Percentiles rank a stretch among this genome's conserved stretches.
These are phyloP conservation scores for Epichloe baconii DNA, from an alignment of 2,329 filamentous ascomycete species.

Conservation along the genomic window DNA sequence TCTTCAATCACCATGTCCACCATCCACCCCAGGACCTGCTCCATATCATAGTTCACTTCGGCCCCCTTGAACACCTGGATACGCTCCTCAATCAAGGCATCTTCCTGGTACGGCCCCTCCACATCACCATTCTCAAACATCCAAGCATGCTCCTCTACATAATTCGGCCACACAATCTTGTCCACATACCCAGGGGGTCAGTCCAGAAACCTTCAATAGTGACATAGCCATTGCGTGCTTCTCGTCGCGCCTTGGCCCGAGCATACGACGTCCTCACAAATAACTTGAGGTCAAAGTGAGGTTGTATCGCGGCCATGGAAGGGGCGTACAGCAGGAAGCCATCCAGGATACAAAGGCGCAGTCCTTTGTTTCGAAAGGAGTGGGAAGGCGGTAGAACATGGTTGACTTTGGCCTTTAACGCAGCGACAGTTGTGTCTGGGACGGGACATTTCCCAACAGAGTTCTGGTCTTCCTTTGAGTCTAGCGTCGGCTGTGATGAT, in stretches of 20 bases:
- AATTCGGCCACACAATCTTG: constrained; percentile 91
- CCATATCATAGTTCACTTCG: constrained; percentile 43
- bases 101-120: constrained; percentile 38
- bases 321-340: constrained; percentile 74
- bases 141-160: constrained; percentile 68
- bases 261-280: constrained; percentile 61
- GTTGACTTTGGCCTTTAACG: constrained; percentile 33
- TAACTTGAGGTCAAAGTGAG: constrained; percentile 59
- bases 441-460: constrained; percentile 43
- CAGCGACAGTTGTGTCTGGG: constrained; percentile 29
- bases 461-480: constrained; percentile 45
- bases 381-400: constrained; percentile 32
- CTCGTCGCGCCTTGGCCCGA: constrained; percentile 50
- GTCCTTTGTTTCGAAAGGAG: constrained; percentile 16
- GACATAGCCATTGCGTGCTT: constrained; percentile 62
- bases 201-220: constrained; percentile 86
- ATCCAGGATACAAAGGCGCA: constrained; percentile 62
- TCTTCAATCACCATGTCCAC: constrained; percentile 46
- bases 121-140: constrained; percentile 62
- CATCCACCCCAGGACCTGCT: constrained; percentile 52
- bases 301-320: constrained; percentile 39
- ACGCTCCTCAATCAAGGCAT: constrained; percentile 28
- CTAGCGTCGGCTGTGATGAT: constrained; percentile 14
- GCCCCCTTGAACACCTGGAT: constrained; percentile 36
- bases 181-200: constrained; percentile 89